phyloP scores from a whole-genome alignment of 1,284 basidiomycete genomes.

The Apiotrichum gamsii region DNA sequence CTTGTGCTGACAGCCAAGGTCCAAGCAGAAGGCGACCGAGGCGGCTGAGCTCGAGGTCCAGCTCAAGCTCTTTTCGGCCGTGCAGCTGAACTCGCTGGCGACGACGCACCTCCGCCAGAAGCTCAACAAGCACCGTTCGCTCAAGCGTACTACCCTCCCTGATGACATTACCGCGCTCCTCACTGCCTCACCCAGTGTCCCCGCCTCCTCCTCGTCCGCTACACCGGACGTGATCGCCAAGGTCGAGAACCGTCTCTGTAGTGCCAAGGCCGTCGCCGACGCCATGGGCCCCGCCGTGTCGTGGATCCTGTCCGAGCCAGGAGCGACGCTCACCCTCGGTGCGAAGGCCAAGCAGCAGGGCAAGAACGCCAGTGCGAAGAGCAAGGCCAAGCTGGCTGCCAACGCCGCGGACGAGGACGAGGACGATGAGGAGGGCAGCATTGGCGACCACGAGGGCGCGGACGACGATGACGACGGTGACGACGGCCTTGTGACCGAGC shows the following conservation, averaged over 20 bases:
- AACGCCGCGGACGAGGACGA: constrained; percentile 2
- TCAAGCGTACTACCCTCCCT: constrained; percentile 34
- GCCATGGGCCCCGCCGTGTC: constrained; percentile 56
- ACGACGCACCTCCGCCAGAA: constrained; percentile 62
- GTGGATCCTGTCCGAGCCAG: constrained; percentile 41
- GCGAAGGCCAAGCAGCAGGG: constrained; percentile 23
- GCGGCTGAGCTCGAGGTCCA: constrained; percentile 58
- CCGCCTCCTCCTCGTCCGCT: constrained; percentile 25
- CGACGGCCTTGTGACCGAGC: constrained; percentile 6
- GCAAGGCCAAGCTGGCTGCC: constrained; percentile 3
- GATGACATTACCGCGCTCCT: constrained; percentile 44
- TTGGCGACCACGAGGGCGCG: constrained; percentile 1
- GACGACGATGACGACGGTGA: constrained; percentile 14
- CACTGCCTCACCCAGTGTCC: constrained; percentile 6
- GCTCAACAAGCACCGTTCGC: constrained; percentile 62
- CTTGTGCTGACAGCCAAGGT: too few relatives aligned
- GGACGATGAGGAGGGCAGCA: constrained; percentile 6
- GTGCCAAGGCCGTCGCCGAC: constrained; percentile 65
- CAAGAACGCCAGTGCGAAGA: constrained; percentile 10
- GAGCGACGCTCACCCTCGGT: constrained; percentile 29
- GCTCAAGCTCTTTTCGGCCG: constrained; percentile 61
- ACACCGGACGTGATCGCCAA: constrained; percentile 55
- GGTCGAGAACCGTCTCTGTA: constrained; percentile 66
- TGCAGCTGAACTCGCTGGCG: constrained; percentile 58
- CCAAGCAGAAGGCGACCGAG: constrained; percentile 47